phyloP scores from a whole-genome alignment of 1,284 basidiomycete genomes.

The Tetrapyrgos nigripes region DNA sequence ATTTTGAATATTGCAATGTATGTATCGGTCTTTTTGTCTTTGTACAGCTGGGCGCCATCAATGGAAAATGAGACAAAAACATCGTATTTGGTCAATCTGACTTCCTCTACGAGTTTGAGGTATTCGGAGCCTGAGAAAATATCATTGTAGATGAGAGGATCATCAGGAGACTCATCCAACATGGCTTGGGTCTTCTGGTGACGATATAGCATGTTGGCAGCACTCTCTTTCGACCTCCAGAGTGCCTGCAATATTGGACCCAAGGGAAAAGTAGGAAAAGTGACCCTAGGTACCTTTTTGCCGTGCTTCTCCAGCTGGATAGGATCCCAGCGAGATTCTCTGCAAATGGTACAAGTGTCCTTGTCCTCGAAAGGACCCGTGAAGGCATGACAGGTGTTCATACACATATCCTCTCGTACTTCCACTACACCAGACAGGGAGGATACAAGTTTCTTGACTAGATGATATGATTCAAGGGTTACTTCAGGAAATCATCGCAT shows the following conservation, averaged over 20 bases:
- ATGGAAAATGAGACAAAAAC: conserved; percentile 33
- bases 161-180: too few relatives aligned
- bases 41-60: conserved; percentile 42
- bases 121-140: too few relatives aligned
- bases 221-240: too few relatives aligned
- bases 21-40: conserved; percentile 35
- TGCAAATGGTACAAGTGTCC: conserved; percentile 26
- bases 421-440: conserved; percentile 32
- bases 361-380: conserved; percentile 33
- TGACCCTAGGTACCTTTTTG: conserved; percentile 18
- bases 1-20: too few relatives aligned
- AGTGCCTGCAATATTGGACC: conserved; percentile 45
- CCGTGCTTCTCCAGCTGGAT: background rate
- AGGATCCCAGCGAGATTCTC: conserved; percentile 22
- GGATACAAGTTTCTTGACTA: conserved; percentile 26
- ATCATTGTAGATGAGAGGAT: too few relatives aligned
- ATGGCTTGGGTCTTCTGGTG: too few relatives aligned
- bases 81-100: conserved; percentile 29
- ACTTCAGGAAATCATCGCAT: conserved; percentile 24
- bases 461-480: conserved; percentile 29
- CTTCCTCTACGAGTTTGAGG: conserved; percentile 21
- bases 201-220: too few relatives aligned
- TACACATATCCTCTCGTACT: conserved; percentile 36
- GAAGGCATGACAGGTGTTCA: conserved; percentile 37
- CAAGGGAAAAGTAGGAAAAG: conserved; percentile 41